A percentile compares a stretch with the other conserved stretches of the same genome.
Evolutionary conservation across 1,284 basidiomycete genomes (phyloP).

Genomic region (Ustanciosporium gigantosporum): DNA sequence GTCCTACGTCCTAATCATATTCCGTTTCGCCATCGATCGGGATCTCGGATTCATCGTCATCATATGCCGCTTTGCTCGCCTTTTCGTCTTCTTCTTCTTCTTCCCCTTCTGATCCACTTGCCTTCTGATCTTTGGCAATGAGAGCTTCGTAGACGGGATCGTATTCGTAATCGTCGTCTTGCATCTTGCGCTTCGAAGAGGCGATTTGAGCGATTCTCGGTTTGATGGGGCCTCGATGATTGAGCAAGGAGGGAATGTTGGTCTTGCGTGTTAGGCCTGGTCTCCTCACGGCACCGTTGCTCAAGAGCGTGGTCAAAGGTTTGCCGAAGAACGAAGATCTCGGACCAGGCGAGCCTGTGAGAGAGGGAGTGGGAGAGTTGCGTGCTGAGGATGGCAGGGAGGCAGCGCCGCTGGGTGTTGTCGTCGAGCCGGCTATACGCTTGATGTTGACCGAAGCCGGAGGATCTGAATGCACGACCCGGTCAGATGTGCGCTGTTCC

Average conservation of each 20-base stretch:
- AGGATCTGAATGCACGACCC: background rate
- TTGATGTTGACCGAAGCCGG: slow-evolving; percentile 1
- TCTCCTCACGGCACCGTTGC: slow-evolving; percentile 11
- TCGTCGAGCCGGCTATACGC: background rate
- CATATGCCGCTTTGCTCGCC: background rate
- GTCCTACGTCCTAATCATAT: no score
- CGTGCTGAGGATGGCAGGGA: background rate
- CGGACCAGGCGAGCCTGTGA: background rate
- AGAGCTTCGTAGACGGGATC: slow-evolving; percentile 32
- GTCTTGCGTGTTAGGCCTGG: slow-evolving; percentile 33
- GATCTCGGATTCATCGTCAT: background rate
- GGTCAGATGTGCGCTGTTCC: background rate
- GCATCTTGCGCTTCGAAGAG: slow-evolving; percentile 14
- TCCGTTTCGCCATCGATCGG: background rate
- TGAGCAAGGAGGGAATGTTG: slow-evolving; percentile 34
- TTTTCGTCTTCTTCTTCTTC: background rate
- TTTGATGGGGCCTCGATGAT: slow-evolving; percentile 24
- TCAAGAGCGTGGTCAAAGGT: slow-evolving; percentile 17
- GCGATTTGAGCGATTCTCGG: slow-evolving; percentile 10
- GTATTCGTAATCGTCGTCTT: slow-evolving; percentile 42
- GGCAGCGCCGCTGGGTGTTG: background rate
- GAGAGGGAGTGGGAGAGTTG: background rate
- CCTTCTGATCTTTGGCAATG: slow-evolving; percentile 19
- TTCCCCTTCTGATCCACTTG: background rate
- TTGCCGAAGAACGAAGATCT: slow-evolving; percentile 35